These are phyloP conservation scores for Claviceps spartinae DNA, from an alignment of 2,329 filamentous ascomycete genomes.

Conservation along the genomic window DNA sequence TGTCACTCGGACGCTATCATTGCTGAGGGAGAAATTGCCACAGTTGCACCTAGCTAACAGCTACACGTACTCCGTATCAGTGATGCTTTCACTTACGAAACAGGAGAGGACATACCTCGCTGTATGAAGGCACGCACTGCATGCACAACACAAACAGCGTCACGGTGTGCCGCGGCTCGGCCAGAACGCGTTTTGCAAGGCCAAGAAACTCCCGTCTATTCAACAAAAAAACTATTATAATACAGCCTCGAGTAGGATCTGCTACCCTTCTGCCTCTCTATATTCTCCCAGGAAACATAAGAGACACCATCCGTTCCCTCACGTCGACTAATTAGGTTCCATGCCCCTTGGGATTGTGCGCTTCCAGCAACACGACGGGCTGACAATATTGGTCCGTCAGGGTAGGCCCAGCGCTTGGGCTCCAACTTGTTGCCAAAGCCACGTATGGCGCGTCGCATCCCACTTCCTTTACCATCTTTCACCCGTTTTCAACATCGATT, in stretches of 20 bases:
- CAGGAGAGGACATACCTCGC: too few species aligned
- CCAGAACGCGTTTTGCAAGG: neutral
- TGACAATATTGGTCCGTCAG: neutral
- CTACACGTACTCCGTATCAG: too few species aligned
- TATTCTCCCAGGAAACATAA: conserved; percentile 12
- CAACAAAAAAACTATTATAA: conserved; percentile 16
- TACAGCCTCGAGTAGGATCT: conserved; percentile 14
- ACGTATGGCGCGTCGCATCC: neutral
- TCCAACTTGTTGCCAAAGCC: neutral
- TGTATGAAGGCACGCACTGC: too few species aligned
- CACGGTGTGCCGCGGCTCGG: neutral
- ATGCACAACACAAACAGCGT: too few species aligned
- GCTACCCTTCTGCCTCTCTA: conserved; percentile 11
- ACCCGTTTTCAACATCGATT: neutral
- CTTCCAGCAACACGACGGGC: conserved; percentile 1
- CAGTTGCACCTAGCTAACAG: too few species aligned
- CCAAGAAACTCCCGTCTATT: conserved; percentile 5
- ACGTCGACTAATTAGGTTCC: neutral
- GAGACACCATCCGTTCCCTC: conserved; percentile 3
- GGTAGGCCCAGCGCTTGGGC: conserved; percentile 10
- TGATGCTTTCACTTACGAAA: too few species aligned
- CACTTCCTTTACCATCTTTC: neutral
- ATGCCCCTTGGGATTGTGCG: neutral
- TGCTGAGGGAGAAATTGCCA: too few species aligned
- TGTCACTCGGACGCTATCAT: too few species aligned